phyloP scores from a whole-genome alignment of 805 yeast species.

The Nakazawaea populi region DNA sequence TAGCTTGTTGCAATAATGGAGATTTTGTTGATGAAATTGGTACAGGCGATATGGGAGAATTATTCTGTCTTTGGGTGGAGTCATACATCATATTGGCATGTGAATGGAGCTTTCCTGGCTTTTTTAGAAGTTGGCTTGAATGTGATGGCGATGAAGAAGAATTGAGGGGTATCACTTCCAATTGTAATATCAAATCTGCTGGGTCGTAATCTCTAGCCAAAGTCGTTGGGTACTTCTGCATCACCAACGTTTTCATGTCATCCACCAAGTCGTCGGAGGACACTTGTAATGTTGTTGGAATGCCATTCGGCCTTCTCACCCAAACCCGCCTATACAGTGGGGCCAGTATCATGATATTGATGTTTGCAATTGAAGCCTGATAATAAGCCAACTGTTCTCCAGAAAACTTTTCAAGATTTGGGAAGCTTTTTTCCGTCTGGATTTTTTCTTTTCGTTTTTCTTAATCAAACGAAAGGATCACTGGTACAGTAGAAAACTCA shows the following conservation, averaged over 20 bases:
- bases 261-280: slow-evolving; percentile 65
- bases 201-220: slow-evolving; percentile 60
- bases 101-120: not conserved
- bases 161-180: slow-evolving; percentile 14
- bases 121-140: not conserved
- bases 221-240: slow-evolving; percentile 62
- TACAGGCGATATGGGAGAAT: slow-evolving; percentile 21
- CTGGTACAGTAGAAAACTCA: too few species aligned
- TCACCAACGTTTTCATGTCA: slow-evolving; percentile 66
- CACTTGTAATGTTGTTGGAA: slow-evolving; percentile 67
- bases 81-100: slow-evolving; percentile 12
- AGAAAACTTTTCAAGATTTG: slow-evolving; percentile 7
- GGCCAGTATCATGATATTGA: slow-evolving; percentile 4
- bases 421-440: slow-evolving; percentile 6
- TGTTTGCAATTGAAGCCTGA: slow-evolving; percentile 7
- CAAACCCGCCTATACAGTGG: slow-evolving; percentile 41
- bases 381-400: slow-evolving; percentile 10
- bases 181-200: slow-evolving; percentile 47
- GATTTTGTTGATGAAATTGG: slow-evolving; percentile 21
- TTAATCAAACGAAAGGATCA: not conserved
- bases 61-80: slow-evolving; percentile 6
- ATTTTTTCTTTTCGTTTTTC: slow-evolving; percentile 5
- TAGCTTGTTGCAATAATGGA: slow-evolving; percentile 5
- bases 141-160: slow-evolving; percentile 5
- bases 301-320: slow-evolving; percentile 44